These are phyloP conservation scores for Diplodia seriata DNA, from an alignment of 2,329 filamentous ascomycete species.

Conservation along the genomic window DNA sequence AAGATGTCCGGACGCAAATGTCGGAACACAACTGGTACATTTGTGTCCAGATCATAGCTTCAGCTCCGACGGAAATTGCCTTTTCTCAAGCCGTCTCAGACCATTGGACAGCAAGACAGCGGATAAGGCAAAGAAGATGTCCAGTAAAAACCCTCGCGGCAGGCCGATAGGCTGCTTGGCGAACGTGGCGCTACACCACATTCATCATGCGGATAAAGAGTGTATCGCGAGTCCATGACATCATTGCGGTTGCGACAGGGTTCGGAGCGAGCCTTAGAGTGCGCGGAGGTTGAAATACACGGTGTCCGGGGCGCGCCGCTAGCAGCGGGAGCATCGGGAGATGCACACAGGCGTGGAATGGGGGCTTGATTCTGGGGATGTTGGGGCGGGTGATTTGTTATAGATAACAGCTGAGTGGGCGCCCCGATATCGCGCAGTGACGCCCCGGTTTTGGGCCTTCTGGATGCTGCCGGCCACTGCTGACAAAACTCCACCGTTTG, in stretches of 20 bases:
- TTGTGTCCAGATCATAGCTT: conserved; percentile 4
- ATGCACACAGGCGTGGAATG: conserved; percentile 2
- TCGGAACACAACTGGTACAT: not conserved
- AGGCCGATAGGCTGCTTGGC: conserved; percentile 18
- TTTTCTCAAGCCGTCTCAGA: not conserved
- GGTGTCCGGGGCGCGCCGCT: conserved; percentile 15
- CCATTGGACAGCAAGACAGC: not conserved
- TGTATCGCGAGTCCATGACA: not conserved
- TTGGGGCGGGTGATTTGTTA: conserved; percentile 12
- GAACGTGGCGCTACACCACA: not conserved
- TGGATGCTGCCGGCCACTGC: conserved; percentile 12
- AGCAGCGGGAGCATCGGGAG: not conserved
- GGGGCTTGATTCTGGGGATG: not conserved
- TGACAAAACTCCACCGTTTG: conserved; percentile 26
- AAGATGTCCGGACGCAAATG: conserved; percentile 5
- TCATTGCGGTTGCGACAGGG: too few species aligned
- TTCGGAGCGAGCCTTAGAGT: not conserved
- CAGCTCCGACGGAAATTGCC: not conserved
- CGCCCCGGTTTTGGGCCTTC: not conserved
- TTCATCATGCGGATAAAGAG: not conserved
- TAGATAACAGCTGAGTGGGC: conserved; percentile 21
- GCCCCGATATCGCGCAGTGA: conserved; percentile 16
- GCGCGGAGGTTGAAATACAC: conserved; percentile 10
- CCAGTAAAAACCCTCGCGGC: not conserved
- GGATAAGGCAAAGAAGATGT: not conserved